Evolutionary conservation across 441 rosid species (phyloP).

Genomic region (Adansonia gregorii): DNA sequence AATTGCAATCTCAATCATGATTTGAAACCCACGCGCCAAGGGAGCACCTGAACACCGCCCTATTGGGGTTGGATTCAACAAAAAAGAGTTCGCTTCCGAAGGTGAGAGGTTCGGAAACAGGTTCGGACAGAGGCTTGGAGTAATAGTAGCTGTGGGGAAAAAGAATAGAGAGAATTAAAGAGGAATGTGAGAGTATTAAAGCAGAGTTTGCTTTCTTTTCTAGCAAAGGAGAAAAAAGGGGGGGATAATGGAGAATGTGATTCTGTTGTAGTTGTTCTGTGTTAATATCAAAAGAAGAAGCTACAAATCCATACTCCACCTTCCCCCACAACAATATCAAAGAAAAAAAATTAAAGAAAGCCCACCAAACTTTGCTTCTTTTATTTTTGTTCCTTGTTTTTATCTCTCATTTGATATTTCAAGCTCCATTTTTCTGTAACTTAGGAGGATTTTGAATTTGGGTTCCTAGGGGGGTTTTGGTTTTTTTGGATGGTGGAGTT

Average conservation of each 20-base stretch:
- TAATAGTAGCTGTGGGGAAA: conserved; percentile 15
- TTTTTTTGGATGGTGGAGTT: conserved; percentile 35
- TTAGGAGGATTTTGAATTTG: neutral
- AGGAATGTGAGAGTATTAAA: conserved; percentile 38
- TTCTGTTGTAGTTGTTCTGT: conserved; percentile 22
- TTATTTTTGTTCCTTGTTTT: neutral
- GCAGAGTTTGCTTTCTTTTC: conserved; percentile 38
- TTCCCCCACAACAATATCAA: neutral
- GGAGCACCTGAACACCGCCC: conserved; percentile 23
- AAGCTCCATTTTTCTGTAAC: conserved; percentile 7
- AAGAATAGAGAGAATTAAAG: neutral
- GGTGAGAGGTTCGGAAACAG: conserved; percentile 38
- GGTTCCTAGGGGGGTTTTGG: neutral
- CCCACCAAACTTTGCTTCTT: neutral
- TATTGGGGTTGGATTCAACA: neutral
- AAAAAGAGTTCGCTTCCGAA: neutral
- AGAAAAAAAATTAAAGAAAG: too few species aligned
- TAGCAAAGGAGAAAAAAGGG: conserved; percentile 31
- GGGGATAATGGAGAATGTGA: conserved; percentile 49
- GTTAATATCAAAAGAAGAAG: conserved; percentile 10
- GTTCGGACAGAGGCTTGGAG: conserved; percentile 38
- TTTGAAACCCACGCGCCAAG: conserved; percentile 30
- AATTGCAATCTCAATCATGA: conserved; percentile 16
- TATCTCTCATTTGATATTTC: conserved; percentile 9
- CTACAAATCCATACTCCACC: conserved; percentile 3